Evolutionary conservation across 352 stramenopile genomes (phyloP).

Genomic region (Aphanomyces cochlioides): DNA sequence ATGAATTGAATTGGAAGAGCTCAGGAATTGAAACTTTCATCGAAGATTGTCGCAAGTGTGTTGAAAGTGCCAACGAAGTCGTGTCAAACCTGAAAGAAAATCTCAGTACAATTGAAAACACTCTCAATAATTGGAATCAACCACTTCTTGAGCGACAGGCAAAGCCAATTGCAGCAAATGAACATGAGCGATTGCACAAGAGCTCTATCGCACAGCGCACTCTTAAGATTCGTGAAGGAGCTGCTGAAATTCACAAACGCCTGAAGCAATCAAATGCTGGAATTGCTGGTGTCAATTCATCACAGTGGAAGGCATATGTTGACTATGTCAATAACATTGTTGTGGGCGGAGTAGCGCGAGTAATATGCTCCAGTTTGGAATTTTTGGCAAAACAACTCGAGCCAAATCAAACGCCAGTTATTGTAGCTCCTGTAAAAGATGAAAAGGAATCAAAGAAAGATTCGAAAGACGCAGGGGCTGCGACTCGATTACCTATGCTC

Average conservation of each 20-base stretch:
- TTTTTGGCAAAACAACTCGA: slow-evolving; percentile 95
- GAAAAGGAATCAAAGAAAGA: slow-evolving; percentile 41
- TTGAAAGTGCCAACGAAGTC: slow-evolving; percentile 90
- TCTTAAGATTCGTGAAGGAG: slow-evolving; percentile 93
- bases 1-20: slow-evolving; percentile 96
- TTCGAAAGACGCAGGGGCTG: slow-evolving; percentile 37
- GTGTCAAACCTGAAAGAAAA: slow-evolving; percentile 97
- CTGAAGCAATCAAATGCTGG: slow-evolving; percentile 95
- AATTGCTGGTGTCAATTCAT: slow-evolving; percentile 90
- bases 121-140: slow-evolving; percentile 90
- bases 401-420: slow-evolving; percentile 63
- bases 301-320: slow-evolving; percentile 97
- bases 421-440: slow-evolving; percentile 35
- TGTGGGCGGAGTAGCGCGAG: slow-evolving; percentile 88
- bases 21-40: slow-evolving; percentile 92
- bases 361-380: slow-evolving; percentile 82
- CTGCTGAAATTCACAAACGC: slow-evolving; percentile 92
- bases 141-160: slow-evolving; percentile 93
- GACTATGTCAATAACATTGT: slow-evolving; percentile 98
- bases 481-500: slow-evolving; percentile 87
- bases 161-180: slow-evolving; percentile 94
- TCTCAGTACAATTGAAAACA: slow-evolving; percentile 90
- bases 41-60: slow-evolving; percentile 79
- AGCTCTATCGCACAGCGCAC: slow-evolving; percentile 90
- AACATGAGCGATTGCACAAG: slow-evolving; percentile 95